Evolutionary conservation across 75 land plant species (phyloP).

Genomic region (Isoetes taiwanensis): DNA sequence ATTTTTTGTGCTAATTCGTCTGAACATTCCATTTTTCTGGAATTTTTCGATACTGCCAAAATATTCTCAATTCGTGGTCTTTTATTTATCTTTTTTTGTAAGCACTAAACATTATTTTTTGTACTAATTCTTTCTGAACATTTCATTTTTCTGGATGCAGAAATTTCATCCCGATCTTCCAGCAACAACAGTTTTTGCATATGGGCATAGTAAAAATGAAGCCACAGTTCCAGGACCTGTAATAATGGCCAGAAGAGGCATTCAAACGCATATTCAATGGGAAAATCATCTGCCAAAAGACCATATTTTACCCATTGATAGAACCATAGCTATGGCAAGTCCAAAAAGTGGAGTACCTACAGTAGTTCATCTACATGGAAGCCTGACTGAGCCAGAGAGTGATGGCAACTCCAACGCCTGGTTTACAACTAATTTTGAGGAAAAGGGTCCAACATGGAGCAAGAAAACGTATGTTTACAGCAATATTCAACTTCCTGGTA

Average conservation of each 20-base stretch:
- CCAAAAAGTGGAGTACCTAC: slow-evolving; percentile 24
- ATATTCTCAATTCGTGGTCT: neutral
- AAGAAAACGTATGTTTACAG: slow-evolving; percentile 21
- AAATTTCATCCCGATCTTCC: slow-evolving; percentile 32
- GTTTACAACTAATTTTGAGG: slow-evolving; percentile 20
- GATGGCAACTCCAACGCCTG: slow-evolving; percentile 24
- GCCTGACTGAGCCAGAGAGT: slow-evolving; percentile 17
- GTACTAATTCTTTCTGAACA: neutral
- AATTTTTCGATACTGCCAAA: neutral
- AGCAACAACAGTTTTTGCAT: slow-evolving; percentile 23
- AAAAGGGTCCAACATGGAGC: slow-evolving; percentile 25
- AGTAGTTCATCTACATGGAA: slow-evolving; percentile 28
- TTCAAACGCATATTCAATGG: slow-evolving; percentile 13
- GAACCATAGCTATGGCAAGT: slow-evolving; percentile 9
- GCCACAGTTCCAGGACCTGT: slow-evolving; percentile 34
- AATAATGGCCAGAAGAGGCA: slow-evolving; percentile 13
- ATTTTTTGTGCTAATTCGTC: neutral
- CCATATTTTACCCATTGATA: slow-evolving; percentile 17
- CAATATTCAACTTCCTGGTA: slow-evolving; percentile 29
- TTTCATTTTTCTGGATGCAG: slow-evolving; percentile 3
- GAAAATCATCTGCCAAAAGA: slow-evolving; percentile 22
- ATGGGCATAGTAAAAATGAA: neutral
- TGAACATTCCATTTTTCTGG: no score
- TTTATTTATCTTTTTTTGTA: neutral
- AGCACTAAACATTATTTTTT: no score